A percentile compares a stretch with the other conserved stretches of the same genome.
These are phyloP conservation scores for Sclerotinia trifoliorum DNA, from an alignment of 2,329 filamentous ascomycete species.

Conservation along the genomic window DNA sequence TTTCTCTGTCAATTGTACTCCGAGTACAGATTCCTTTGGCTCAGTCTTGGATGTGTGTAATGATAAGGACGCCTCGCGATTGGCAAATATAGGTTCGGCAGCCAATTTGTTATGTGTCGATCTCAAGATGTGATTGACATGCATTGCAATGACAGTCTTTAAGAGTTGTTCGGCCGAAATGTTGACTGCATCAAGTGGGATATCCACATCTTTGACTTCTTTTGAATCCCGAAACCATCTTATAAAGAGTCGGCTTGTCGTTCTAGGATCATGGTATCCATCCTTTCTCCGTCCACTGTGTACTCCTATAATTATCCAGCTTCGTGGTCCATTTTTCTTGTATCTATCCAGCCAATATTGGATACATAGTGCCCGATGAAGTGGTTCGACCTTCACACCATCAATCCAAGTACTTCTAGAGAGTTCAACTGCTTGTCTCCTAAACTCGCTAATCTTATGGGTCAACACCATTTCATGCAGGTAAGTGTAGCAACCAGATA, in stretches of 20 bases:
- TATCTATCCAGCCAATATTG: constrained; percentile 83
- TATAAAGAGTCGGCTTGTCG: constrained; percentile 56
- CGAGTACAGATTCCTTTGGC: constrained; percentile 65
- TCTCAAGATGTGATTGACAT: constrained; percentile 70
- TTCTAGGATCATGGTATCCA: constrained; percentile 44
- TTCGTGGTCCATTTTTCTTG: constrained; percentile 62
- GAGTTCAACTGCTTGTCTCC: constrained; percentile 72
- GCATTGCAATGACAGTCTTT: constrained; percentile 70
- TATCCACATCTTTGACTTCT: constrained; percentile 66
- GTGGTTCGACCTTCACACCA: constrained; percentile 70
- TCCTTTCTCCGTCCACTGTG: constrained; percentile 58
- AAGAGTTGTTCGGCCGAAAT: constrained; percentile 75
- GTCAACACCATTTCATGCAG: constrained; percentile 86
- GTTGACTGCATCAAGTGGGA: constrained; percentile 63
- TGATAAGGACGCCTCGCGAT: constrained; percentile 56
- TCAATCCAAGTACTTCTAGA: constrained; percentile 73
- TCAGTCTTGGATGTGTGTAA: constrained; percentile 59
- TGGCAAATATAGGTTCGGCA: constrained; percentile 59
- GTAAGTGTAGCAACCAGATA: constrained; percentile 79
- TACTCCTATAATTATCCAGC: constrained; percentile 87
- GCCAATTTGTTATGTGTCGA: constrained; percentile 62
- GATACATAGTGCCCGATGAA: constrained; percentile 79
- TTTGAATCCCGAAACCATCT: constrained; percentile 86
- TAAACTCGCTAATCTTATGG: constrained; percentile 82
- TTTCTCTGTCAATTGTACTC: constrained; percentile 66